Base-by-base conservation (phyloP, 2,329 filamentous ascomycete genomes). In the Thelonectria blattea region DNA sequence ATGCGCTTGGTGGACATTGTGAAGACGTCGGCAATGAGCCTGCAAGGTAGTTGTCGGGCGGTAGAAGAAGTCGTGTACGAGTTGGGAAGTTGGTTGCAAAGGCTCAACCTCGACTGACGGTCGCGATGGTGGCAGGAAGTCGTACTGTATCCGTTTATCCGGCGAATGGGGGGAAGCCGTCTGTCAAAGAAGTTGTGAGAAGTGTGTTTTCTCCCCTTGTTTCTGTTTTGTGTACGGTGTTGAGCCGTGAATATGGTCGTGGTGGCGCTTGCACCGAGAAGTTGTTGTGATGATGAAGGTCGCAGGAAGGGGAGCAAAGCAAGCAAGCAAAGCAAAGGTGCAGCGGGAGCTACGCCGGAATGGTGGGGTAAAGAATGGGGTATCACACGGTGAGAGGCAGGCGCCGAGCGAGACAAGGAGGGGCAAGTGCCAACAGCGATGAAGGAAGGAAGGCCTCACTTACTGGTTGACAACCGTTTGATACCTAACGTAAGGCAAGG, bases 1-100 rank as follows among this genome's bases (percentile, higher is more conserved):
- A 81, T 80, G 68, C 79, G 79, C 65, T 80, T 81, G 65, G 72
- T 74, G 8, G 78, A 76, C 78, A 80, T 80, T 65, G 42, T 72
- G 53, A 65, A 37, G 27, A 30, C 27, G 27, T 30, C 27, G 27
- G 27, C 8, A 2, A 7, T 10, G 27, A 30, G 22, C 22, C 22
- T n/a, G n/a, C n/a, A n/a, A 24, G 22, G 22, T 30, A 30, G 27
- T 30, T 2, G 27, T 30, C 27, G 27, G 27, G 22, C 4, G 7
- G 27, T 7, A 30, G 27, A 30, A 30, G 27, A 30, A 30, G 27
- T 8, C 2, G 27, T 9, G 27, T 30, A 30, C 8, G 27, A 30
- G 27, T 6, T 9, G 8, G 8, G 27, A 24, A n/a, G n/a, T n/a
- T n/a, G n/a, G 5, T 30, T 30, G 27, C 27, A 30, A 30, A 4